Evolutionary conservation across 805 yeast species (phyloP), one percentile per base, ranked within the genome.

Genomic region (Cyberlindnera sargentensis): DNA sequence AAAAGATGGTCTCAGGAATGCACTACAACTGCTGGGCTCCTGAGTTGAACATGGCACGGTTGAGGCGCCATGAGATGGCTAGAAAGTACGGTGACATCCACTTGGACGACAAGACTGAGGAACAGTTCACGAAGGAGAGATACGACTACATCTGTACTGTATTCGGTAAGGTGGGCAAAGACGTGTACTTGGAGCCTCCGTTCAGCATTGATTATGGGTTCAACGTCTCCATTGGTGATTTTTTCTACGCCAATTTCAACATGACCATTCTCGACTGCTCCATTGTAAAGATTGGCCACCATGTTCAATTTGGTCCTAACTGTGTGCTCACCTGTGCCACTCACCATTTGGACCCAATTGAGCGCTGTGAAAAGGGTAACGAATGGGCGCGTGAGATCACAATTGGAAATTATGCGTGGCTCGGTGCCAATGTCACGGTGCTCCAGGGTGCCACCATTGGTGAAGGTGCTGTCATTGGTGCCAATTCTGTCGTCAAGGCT

Each of bases 361-460:
- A 60, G 42, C 64, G 84, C 45, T 47, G 48, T n/a, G 53, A 50
- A 24, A 50, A 44, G 34, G 31, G 45, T 1, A 53, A 57, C 2
- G 90, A 83, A 55, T 73, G 64, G 51, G 80, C 83, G 0, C 53
- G 60, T 32, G 82, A 84, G 5, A 71, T 84, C 29, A 65, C 57
- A 3, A 76, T 84, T 31, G 87, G 83, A 3, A 70, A 78, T 56
- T 73, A 75, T 47, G 84, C 80, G 7, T 83, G 90, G 91, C 64
- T 83, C 34, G 86, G 85, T 11, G 68, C 80, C 1, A 67, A 69
- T 34, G 76, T 65, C 11, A 64, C 66, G 1, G 69, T 84, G 7
- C 60, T 82, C 40, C 84, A 85, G 2, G 90, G 89, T 7, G 81
- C 80, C 8, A 75, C 72, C 1, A 69, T 83, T 37, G 90, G 89